phyloP scores from a whole-genome alignment of 176 grass and related monocot genomes.

The Eleusine indica region DNA sequence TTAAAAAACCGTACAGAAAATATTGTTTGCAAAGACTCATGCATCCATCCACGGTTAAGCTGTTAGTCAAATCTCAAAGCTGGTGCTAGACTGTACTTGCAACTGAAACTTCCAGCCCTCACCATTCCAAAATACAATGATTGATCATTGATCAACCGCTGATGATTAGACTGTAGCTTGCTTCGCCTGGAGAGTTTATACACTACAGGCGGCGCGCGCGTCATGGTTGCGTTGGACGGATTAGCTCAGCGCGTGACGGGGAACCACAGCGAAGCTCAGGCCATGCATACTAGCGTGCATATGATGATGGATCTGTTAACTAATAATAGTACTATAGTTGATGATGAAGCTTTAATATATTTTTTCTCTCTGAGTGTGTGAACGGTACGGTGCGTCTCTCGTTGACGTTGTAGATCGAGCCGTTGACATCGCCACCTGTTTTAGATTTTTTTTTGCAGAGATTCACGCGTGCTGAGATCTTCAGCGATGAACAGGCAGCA shows the following conservation, averaged over 20 bases:
- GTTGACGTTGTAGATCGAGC: no score
- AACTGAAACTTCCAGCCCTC: neutral
- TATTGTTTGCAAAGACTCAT: constrained; percentile 8
- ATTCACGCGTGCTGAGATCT: no score
- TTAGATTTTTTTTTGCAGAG: no score
- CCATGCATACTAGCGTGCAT: neutral
- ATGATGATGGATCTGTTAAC: neutral
- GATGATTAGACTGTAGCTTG: neutral
- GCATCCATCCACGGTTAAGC: neutral
- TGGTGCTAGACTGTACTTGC: no score
- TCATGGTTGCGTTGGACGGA: neutral
- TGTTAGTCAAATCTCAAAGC: neutral
- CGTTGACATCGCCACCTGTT: no score
- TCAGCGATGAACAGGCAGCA: no score
- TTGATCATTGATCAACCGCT: neutral
- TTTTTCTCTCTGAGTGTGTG: no score
- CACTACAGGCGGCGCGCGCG: neutral
- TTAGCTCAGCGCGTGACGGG: constrained; percentile 10
- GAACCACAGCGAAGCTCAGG: neutral
- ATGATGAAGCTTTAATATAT: no score
- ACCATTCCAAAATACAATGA: no score
- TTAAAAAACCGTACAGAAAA: neutral
- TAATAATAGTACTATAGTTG: neutral
- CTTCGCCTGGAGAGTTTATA: neutral
- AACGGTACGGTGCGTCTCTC: no score